phyloP scores from a whole-genome alignment of 2,329 filamentous ascomycete genomes.

The Clonostachys rhizophaga region DNA sequence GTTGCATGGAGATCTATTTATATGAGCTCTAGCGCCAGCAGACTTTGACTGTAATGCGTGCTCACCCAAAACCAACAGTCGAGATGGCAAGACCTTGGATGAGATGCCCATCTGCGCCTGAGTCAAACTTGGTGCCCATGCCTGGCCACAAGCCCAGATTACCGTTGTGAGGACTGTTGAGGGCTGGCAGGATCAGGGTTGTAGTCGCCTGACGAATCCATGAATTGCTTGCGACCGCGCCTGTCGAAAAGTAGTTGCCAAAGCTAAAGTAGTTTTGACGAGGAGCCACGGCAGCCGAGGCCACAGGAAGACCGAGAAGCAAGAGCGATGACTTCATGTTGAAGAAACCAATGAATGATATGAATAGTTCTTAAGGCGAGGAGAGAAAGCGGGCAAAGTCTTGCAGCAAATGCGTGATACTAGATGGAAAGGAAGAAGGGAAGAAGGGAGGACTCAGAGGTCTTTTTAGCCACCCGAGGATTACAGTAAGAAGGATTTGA shows the following conservation, averaged over 20 bases:
- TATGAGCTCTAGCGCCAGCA: not conserved
- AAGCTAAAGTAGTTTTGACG: not conserved
- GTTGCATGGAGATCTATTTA: not conserved
- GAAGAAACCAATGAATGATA: not conserved
- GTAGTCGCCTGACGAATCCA: not conserved
- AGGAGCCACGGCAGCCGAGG: not conserved
- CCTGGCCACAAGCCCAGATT: not conserved
- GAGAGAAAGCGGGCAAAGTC: not conserved
- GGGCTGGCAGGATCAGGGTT: not conserved
- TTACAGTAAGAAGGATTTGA: not conserved
- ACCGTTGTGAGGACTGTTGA: not conserved
- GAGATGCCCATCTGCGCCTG: not conserved
- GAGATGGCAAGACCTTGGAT: not conserved
- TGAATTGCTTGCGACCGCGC: not conserved
- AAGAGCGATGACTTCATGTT: not conserved
- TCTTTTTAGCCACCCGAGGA: not conserved
- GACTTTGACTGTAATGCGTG: not conserved
- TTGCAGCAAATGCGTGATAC: not conserved
- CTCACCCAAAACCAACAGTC: not conserved
- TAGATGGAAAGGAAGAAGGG: not conserved
- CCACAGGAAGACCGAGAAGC: not conserved
- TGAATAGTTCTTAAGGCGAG: not conserved
- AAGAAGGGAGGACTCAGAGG: not conserved
- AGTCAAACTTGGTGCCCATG: not conserved
- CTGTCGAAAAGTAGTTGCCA: not conserved